Evolutionary conservation across 2,329 filamentous ascomycete genomes (phyloP).

Genomic region (Coleophoma crateriformis): DNA sequence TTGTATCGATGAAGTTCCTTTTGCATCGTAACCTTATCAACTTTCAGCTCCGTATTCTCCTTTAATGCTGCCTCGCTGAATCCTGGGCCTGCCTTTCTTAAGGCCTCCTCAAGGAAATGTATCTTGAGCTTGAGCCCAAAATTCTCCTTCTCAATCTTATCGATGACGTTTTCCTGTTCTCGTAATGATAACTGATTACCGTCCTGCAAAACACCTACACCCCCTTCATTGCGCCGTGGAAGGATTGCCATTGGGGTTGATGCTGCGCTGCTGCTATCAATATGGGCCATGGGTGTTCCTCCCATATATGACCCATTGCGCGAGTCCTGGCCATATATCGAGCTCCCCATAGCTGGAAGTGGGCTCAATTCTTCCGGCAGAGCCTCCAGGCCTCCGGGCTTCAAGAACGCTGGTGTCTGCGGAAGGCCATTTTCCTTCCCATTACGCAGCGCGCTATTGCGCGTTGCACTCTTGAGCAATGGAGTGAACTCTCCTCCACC

Average conservation of each 20-base stretch:
- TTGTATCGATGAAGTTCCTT: conserved; percentile 81
- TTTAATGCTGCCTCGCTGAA: conserved; percentile 85
- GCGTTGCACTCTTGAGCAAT: conserved; percentile 74
- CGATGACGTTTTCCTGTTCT: conserved; percentile 92
- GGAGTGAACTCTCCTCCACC: conserved; percentile 85
- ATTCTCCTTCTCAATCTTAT: conserved; percentile 97
- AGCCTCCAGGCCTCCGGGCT: conserved; percentile 50
- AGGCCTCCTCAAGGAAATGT: conserved; percentile 87
- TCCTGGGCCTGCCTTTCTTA: conserved; percentile 81
- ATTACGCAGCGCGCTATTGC: conserved; percentile 62
- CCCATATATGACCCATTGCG: conserved; percentile 58
- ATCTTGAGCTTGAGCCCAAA: conserved; percentile 96
- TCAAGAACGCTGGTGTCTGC: conserved; percentile 65
- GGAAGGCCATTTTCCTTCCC: conserved; percentile 54
- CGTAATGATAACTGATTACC: conserved; percentile 87
- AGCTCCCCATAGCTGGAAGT: conserved; percentile 68
- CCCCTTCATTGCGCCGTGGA: conserved; percentile 52
- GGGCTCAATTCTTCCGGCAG: conserved; percentile 70
- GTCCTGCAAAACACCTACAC: conserved; percentile 67
- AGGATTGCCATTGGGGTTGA: conserved; percentile 76
- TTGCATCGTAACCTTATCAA: conserved; percentile 85
- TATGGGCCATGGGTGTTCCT: conserved; percentile 69
- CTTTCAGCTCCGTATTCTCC: conserved; percentile 95
- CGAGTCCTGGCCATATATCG: conserved; percentile 56
- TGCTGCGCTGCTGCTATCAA: conserved; percentile 72